phyloP scores from a whole-genome alignment of 1,139 yeast genomes.

The Eremothecium gossypii region DNA sequence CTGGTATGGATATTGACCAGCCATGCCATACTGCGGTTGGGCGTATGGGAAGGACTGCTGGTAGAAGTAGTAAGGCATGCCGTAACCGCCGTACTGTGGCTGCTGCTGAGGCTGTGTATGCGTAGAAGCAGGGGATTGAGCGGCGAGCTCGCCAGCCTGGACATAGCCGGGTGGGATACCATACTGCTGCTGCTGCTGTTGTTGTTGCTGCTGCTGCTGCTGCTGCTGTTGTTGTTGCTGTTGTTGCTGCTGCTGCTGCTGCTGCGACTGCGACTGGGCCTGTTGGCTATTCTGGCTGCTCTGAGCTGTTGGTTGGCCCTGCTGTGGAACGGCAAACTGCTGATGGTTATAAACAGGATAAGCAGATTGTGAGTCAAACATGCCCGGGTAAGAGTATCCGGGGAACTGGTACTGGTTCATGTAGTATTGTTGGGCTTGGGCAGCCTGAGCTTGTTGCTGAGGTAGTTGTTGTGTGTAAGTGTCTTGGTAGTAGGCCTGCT shows the following conservation, averaged over 20 bases:
- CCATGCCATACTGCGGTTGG: slow-evolving; percentile 29
- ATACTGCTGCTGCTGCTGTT: slow-evolving; percentile 6
- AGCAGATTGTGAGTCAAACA: slow-evolving; percentile 26
- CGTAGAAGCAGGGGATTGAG: slow-evolving; percentile 19
- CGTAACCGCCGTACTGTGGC: slow-evolving; percentile 23
- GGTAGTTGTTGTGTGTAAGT: slow-evolving; percentile 15
- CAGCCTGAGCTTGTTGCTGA: slow-evolving; percentile 16
- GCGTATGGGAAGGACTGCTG: slow-evolving; percentile 30
- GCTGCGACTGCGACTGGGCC: slow-evolving; percentile 8
- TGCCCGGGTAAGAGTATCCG: slow-evolving; percentile 31
- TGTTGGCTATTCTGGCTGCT: slow-evolving; percentile 2
- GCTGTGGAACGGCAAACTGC: slow-evolving; percentile 14
- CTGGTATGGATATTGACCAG: slow-evolving; percentile 29
- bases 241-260: slow-evolving; percentile 16
- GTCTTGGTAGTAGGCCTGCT: slow-evolving; percentile 15
- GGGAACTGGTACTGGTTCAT: slow-evolving; percentile 30
- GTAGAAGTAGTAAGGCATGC: slow-evolving; percentile 27
- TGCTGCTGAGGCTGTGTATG: slow-evolving; percentile 20
- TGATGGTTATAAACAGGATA: slow-evolving; percentile 24
- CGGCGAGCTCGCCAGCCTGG: slow-evolving; percentile 8
- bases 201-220: slow-evolving; percentile 3
- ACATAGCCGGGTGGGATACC: slow-evolving; percentile 6
- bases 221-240: slow-evolving; percentile 3
- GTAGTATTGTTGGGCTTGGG: slow-evolving; percentile 28
- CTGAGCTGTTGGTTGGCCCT: slow-evolving; percentile 8